A percentile compares a stretch with the other conserved stretches of the same genome.
These are phyloP conservation scores for Dothidotthia symphoricarpi DNA, from an alignment of 2,329 filamentous ascomycete genomes.

Conservation along the genomic window DNA sequence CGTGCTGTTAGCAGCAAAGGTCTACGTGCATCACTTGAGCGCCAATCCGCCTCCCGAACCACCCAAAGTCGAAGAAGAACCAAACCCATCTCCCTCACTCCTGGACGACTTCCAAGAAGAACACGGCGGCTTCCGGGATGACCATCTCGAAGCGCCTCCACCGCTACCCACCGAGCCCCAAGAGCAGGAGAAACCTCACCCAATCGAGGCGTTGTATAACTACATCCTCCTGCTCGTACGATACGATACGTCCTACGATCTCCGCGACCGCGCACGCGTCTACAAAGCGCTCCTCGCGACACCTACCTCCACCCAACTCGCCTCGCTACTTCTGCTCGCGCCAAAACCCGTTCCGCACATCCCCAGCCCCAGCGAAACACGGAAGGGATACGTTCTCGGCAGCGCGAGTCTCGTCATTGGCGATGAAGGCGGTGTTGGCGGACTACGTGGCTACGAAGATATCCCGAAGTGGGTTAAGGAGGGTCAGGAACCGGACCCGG, in stretches of 20 bases:
- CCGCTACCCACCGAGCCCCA: constrained; percentile 14
- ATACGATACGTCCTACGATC: constrained; percentile 92
- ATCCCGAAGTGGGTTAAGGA: constrained; percentile 82
- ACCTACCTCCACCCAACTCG: constrained; percentile 74
- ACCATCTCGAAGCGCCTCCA: constrained; percentile 18
- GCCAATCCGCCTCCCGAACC: constrained; percentile 50
- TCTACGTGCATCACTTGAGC: constrained; percentile 87
- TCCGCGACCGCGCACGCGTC: constrained; percentile 84
- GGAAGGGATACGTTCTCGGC: constrained; percentile 75
- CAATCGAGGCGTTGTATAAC: constrained; percentile 75
- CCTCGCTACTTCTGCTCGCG: constrained; percentile 83
- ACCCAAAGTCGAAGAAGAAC: constrained; percentile 32
- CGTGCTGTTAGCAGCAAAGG: constrained; percentile 88
- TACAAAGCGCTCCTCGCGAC: constrained; percentile 81
- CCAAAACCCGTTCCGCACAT: constrained; percentile 92
- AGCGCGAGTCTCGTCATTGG: constrained; percentile 84
- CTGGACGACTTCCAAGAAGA: constrained; percentile 37
- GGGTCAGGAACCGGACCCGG: constrained; percentile 75
- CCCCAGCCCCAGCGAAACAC: constrained; percentile 81
- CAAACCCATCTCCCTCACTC: constrained; percentile 20
- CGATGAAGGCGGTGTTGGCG: constrained; percentile 67
- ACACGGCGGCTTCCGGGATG: constrained; percentile 36
- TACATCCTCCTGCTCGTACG: constrained; percentile 82
- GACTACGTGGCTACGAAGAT: constrained; percentile 72
- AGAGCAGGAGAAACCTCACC: constrained; percentile 55